Base-by-base conservation (phyloP, 495 filamentous ascomycete species). In the Aspergillus funiculosus region DNA sequence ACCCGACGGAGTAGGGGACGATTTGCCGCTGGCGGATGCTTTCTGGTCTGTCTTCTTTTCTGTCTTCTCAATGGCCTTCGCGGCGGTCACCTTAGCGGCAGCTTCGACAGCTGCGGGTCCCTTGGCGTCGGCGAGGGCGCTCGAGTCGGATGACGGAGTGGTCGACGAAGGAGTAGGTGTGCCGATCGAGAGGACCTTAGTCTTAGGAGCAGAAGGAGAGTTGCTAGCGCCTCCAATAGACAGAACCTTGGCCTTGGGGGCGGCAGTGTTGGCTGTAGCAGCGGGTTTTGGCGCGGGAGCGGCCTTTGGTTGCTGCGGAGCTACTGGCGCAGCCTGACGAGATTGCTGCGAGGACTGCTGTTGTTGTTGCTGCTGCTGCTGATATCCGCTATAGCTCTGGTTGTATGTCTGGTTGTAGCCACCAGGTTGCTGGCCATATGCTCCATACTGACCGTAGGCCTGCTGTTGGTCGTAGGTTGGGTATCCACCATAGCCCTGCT, bases 61-160 rank as follows among this genome's bases (percentile, higher is more conserved):
- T 0, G 81, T 77, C 67, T 88, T 89, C 24, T 91, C 81, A 25
- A 94, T 85, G 1, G 86, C 81, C 71, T 92, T 94, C 39, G 75
- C 67, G 17, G 90, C 88, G 7, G 86, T 76, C 11, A 85, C 80
- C 64, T 94, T 94, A 17, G 76, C 66, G 58, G 75, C 78, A 19
- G 68, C 71, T 34, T 74, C 66, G 4, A 66, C 69, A 19, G 73
- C 67, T 2, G 79, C 73, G 29, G 66, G 15, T 6, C 68, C 70
- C 63, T 67, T 70, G 27, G 79, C 80, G 10, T 78, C 77, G 48
- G 81, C 77, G 21, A 76, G 66, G 36, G 66, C 67, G 3, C 68
- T 67, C 26, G 78, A 57, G 19, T 64, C 62, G 39, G 73, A 48
- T 20, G 70, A 59, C 11, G 65, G 46, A 8, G 66, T 57, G 3